phyloP scores from a whole-genome alignment of 1,139 yeast species.

The Kodamaea anthophila region DNA sequence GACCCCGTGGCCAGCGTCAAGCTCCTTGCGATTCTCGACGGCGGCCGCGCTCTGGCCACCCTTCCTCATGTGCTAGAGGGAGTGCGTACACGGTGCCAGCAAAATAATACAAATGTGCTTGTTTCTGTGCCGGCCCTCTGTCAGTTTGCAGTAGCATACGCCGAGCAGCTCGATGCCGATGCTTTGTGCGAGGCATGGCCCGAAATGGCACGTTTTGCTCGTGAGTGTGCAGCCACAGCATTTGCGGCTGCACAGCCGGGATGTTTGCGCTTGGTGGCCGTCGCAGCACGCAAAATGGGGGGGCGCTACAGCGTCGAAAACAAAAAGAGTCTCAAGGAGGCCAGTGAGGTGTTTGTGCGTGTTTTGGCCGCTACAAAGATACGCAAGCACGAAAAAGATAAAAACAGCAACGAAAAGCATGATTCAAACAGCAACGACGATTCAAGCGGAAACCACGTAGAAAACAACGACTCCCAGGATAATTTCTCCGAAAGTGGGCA shows the following conservation, averaged over 20 bases:
- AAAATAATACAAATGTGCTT: conserved; percentile 41
- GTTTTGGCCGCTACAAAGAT: conserved; percentile 30
- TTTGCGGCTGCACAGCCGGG: conserved; percentile 49
- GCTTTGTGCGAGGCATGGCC: conserved; percentile 72
- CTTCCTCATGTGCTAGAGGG: conserved; percentile 62
- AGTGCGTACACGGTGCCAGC: conserved; percentile 34
- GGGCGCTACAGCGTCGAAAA: conserved; percentile 58
- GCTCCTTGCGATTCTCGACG: conserved; percentile 71
- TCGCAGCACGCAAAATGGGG: conserved; percentile 49
- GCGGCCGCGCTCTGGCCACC: conserved; percentile 73
- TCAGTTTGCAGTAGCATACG: conserved; percentile 51
- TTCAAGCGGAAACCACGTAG: background rate
- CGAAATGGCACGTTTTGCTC: conserved; percentile 2
- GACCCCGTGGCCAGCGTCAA: conserved; percentile 29
- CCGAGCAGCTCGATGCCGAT: conserved; percentile 63
- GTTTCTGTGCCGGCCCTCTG: conserved; percentile 39
- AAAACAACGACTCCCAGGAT: background rate
- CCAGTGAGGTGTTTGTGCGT: conserved; percentile 57
- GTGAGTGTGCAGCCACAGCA: conserved; percentile 27
- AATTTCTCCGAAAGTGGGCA: background rate
- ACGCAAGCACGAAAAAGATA: background rate
- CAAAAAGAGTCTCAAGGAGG: conserved; percentile 55
- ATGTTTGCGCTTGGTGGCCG: conserved; percentile 43
- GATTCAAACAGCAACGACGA: background rate
- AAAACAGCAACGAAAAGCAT: background rate